Percentiles rank a stretch among this genome's conserved stretches.
Evolutionary conservation across 345 rosid genomes (phyloP).

Genomic region (Nasturtium officinale): DNA sequence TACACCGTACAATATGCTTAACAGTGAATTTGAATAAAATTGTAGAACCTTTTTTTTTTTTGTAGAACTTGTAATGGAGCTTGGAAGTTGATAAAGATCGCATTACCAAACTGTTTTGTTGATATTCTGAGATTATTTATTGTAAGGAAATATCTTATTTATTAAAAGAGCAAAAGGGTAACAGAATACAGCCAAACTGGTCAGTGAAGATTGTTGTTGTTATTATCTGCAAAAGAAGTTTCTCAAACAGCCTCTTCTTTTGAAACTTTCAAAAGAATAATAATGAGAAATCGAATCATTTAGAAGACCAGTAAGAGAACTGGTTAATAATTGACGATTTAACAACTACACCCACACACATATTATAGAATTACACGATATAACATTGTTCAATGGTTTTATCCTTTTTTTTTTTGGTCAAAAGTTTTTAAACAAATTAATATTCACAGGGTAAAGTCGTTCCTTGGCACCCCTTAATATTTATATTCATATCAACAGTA

Average conservation of each 20-base stretch:
- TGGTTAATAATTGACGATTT: not conserved
- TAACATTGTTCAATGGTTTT: no score
- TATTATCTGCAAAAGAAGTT: conserved; percentile 22
- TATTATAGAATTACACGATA: no score
- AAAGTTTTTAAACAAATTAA: no score
- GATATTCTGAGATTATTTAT: not conserved
- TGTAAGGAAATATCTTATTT: not conserved
- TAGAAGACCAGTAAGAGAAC: not conserved
- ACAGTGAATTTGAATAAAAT: not conserved
- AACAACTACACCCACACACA: not conserved
- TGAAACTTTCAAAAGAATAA: not conserved
- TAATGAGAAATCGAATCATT: not conserved
- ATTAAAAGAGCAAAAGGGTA: not conserved
- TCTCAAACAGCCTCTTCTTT: conserved; percentile 7
- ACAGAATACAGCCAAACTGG: conserved; percentile 21
- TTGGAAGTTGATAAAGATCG: no score
- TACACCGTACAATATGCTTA: not conserved
- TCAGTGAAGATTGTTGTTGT: conserved; percentile 19
- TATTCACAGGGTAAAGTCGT: not conserved
- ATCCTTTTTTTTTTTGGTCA: not conserved
- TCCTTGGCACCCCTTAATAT: not conserved
- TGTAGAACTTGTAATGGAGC: not conserved
- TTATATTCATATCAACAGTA: not conserved
- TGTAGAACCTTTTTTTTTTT: no score
- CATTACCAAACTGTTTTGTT: not conserved